These are phyloP conservation scores for Chaetomiaceae sp. DNA, from an alignment of 2,329 filamentous ascomycete species.

Conservation along the genomic window DNA sequence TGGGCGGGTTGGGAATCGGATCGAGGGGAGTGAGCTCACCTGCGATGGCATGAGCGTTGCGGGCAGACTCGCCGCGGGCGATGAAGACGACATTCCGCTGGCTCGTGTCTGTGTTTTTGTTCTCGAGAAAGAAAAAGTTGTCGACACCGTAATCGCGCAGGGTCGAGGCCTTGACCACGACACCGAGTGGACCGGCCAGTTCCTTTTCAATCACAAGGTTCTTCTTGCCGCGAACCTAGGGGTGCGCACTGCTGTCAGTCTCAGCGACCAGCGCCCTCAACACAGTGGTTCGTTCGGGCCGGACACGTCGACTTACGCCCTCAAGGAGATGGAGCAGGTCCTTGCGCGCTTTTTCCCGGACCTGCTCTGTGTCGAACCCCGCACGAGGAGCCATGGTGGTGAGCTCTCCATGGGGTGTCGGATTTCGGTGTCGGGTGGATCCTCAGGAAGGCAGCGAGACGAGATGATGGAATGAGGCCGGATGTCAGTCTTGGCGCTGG, in stretches of 20 bases:
- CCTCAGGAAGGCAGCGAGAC: no score
- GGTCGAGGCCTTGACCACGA: constrained; percentile 91
- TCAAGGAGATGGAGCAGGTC: constrained; percentile 89
- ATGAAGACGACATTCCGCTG: constrained; percentile 96
- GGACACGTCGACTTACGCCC: constrained; percentile 64
- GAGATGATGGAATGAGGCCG: background rate
- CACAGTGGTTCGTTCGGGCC: background rate
- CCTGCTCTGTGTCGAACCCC: constrained; percentile 69
- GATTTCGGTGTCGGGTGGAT: constrained; percentile 11
- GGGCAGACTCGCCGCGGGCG: constrained; percentile 82
- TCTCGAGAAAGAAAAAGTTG: constrained; percentile 95
- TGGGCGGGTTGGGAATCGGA: background rate
- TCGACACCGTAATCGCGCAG: constrained; percentile 97
- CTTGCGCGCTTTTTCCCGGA: constrained; percentile 77
- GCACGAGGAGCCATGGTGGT: constrained; percentile 62
- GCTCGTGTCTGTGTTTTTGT: constrained; percentile 88
- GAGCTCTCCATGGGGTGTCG: constrained; percentile 44
- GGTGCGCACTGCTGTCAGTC: constrained; percentile 21
- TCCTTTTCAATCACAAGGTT: constrained; percentile 91
- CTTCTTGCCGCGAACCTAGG: constrained; percentile 94
- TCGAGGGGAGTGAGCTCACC: constrained; percentile 52
- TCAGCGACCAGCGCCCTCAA: constrained; percentile 3
- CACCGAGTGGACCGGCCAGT: constrained; percentile 81
- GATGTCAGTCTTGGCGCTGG: constrained; percentile 6
- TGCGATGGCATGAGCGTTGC: constrained; percentile 79